Conservation (phyloP, 2,329 filamentous ascomycete species). For the Aotearoamyces nothofagi region DNA sequence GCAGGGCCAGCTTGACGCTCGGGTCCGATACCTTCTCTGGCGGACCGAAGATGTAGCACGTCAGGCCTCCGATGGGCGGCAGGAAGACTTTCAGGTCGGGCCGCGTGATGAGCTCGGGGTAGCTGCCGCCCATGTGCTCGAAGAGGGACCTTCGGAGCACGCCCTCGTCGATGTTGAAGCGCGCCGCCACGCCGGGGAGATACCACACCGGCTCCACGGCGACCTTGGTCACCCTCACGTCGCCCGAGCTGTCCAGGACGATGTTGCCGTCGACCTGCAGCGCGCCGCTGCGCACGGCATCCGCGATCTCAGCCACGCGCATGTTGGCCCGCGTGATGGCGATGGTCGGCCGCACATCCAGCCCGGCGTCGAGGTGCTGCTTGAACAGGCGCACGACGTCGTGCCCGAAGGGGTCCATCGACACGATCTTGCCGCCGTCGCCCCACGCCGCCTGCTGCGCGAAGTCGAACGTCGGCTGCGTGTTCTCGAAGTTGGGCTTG, state of each 20-base stretch:
- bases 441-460: constrained; percentile 50
- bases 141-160: constrained; percentile 76
- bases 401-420: constrained; percentile 88
- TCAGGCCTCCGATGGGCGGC: constrained; percentile 76
- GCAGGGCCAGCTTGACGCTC: constrained; percentile 63
- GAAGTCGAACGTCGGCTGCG: constrained; percentile 73
- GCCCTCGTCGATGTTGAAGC: constrained; percentile 90
- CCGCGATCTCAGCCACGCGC: constrained; percentile 36
- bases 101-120: constrained; percentile 90
- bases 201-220: constrained; percentile 94
- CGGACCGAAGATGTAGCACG: constrained; percentile 94
- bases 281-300: constrained; percentile 72
- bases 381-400: background rate
- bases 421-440: constrained; percentile 79
- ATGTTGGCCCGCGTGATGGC: constrained; percentile 3
- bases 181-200: constrained; percentile 72
- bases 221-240: constrained; percentile 89
- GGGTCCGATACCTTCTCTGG: constrained; percentile 87
- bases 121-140: constrained; percentile 90
- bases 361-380: constrained; percentile 1
- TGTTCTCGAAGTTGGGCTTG: constrained; percentile 61
- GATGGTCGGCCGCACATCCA: constrained; percentile 3
- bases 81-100: constrained; percentile 91
- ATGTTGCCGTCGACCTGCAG: constrained; percentile 57
- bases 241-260: constrained; percentile 70